Base-by-base conservation (phyloP, 768 basidiomycete species). In the Mycena sanguinolenta region DNA sequence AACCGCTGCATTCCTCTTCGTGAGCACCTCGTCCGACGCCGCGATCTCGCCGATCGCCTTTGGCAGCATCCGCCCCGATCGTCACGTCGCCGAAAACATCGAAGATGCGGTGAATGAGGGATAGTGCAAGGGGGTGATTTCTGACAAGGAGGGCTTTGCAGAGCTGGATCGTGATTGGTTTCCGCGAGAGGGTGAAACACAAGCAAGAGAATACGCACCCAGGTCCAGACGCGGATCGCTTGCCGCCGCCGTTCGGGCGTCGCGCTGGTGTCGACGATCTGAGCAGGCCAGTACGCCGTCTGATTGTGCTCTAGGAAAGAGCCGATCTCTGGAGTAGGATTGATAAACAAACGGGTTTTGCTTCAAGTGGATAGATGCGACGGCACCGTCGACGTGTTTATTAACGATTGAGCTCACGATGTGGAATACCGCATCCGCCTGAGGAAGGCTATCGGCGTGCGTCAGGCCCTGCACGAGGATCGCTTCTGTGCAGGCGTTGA, bases 101-200 rank as follows among this genome's bases (percentile, higher is more conserved):
- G 70, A 98, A 90, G 27, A 99, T 79, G 4, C 86, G 81, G 36
- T 92, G 87, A 14, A 92, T 81, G 70, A 92, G 90, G 1, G 78
- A 71, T 66, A 85, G 80, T 0, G 91, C 89, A 4, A 82, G 78
- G 1, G 88, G 79, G 75, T 97, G 91, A 30, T 90, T 91, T 16
- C 92, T 89, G 1, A 96, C 88, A 2, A 96, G 82, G 28, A 99
- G 84, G 0, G 90, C 95, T 79, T 94, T 94, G 23, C 90, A 86
- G 17, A 95, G 85, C 97, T 98, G 72, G 6, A 34, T 32, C 4
- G 27, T 46, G 44, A 10, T 34, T 21, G 12, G 19, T 7, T 4
- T 39, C n/a, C 21, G 42, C 19, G 39, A 46, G 27, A 28, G 30
- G 13, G n/a, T 46, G 44, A 46, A 23, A 9, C 21, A 3, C 21